Evolutionary conservation across 2,329 filamentous ascomycete species (phyloP).

Genomic region (Fusarium compactum): DNA sequence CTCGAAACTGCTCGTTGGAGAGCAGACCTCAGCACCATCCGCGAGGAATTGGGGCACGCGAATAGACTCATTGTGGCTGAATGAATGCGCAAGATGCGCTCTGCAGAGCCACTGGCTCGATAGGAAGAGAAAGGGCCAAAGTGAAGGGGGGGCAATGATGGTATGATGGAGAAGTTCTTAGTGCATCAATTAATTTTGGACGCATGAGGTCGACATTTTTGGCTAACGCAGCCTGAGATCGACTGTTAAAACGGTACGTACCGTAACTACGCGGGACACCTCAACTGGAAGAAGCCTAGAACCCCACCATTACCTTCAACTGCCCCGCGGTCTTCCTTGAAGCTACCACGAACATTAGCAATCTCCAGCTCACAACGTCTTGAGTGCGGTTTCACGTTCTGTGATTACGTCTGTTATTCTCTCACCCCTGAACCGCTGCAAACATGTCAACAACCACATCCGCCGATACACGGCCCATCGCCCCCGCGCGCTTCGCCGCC

Average conservation of each 20-base stretch:
- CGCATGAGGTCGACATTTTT: constrained; percentile 43
- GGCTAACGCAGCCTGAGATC: constrained; percentile 23
- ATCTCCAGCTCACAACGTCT: constrained; percentile 4
- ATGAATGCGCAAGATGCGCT: constrained; percentile 44
- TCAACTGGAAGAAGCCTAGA: constrained; percentile 33
- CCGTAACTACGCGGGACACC: constrained; percentile 14
- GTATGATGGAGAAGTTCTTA: constrained; percentile 37
- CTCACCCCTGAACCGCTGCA: background rate
- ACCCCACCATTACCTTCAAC: constrained; percentile 35
- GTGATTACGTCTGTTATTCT: background rate
- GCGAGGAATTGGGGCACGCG: constrained; percentile 47
- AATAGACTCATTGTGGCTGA: constrained; percentile 47
- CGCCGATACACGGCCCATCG: constrained; percentile 71
- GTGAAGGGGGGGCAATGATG: constrained; percentile 15
- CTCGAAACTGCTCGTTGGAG: constrained; percentile 44
- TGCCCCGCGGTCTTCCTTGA: constrained; percentile 30
- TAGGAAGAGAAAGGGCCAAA: constrained; percentile 34
- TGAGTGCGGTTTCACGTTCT: background rate
- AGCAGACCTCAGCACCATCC: constrained; percentile 48
- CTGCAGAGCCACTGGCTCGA: constrained; percentile 40
- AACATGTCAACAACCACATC: constrained; percentile 69
- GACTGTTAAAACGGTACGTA: constrained; percentile 35
- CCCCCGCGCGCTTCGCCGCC: constrained; percentile 71
- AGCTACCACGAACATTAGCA: constrained; percentile 5
- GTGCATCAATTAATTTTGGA: constrained; percentile 47